These are phyloP conservation scores for Naganishia sp. DNA, from an alignment of 1,284 basidiomycete genomes.

Conservation along the genomic window DNA sequence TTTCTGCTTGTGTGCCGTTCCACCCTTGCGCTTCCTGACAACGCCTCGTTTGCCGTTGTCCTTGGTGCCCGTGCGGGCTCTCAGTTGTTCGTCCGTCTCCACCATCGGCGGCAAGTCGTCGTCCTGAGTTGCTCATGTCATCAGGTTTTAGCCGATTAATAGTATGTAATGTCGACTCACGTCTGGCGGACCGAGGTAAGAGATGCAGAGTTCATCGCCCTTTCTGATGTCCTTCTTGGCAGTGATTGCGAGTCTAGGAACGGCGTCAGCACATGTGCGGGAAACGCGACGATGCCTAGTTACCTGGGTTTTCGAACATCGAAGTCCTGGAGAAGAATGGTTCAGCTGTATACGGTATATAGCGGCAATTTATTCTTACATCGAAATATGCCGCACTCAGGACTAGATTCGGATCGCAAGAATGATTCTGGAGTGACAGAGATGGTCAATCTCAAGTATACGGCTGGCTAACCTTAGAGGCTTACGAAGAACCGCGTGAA, in stretches of 20 bases:
- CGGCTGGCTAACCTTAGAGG: background rate
- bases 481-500: conserved; percentile 49
- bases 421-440: conserved; percentile 68
- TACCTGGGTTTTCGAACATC: conserved; percentile 59
- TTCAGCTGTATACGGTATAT: no score
- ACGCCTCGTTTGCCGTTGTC: conserved; percentile 18
- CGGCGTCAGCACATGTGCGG: background rate
- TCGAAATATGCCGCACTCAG: conserved; percentile 72
- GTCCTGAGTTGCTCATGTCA: background rate
- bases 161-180: background rate
- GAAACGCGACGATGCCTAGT: conserved; percentile 50
- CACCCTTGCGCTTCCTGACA: conserved; percentile 28
- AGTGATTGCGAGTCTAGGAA: conserved; percentile 64
- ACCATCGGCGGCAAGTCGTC: conserved; percentile 19
- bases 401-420: conserved; percentile 79
- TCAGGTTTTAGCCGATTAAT: background rate
- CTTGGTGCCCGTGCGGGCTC: conserved; percentile 12
- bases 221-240: conserved; percentile 64
- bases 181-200: conserved; percentile 63
- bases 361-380: conserved; percentile 40
- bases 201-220: conserved; percentile 78
- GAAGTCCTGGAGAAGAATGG: conserved; percentile 41
- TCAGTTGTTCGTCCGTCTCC: conserved; percentile 24
- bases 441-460: background rate
- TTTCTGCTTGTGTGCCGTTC: conserved; percentile 27